Percentiles rank a stretch among this genome's conserved stretches.
Evolutionary conservation across 2,329 filamentous ascomycete genomes (phyloP).

Genomic region (Teratosphaeria pseudoeucalypti): DNA sequence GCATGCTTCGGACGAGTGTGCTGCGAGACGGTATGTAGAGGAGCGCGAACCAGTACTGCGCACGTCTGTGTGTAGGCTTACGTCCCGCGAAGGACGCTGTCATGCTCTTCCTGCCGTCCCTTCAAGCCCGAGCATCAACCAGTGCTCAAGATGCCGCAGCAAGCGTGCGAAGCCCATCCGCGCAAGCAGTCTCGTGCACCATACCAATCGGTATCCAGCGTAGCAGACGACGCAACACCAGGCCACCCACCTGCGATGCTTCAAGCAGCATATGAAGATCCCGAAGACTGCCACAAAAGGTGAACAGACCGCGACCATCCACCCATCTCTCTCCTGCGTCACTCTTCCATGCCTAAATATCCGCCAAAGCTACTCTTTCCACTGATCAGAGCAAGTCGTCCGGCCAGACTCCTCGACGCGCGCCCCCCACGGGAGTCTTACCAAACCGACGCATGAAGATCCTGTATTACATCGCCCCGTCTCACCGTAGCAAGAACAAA

Average conservation of each 20-base stretch:
- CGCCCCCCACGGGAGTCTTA: slow-evolving; percentile 66
- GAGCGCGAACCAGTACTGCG: slow-evolving; percentile 20
- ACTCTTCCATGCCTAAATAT: slow-evolving; percentile 19
- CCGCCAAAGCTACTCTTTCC: slow-evolving; percentile 44
- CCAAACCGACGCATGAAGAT: slow-evolving; percentile 64
- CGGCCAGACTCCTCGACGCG: slow-evolving; percentile 69
- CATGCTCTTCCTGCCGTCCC: slow-evolving; percentile 27
- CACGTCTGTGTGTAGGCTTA: slow-evolving; percentile 37
- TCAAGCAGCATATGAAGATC: slow-evolving; percentile 27
- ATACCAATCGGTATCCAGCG: slow-evolving; percentile 23
- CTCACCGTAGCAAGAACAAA: neutral
- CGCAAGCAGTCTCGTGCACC: slow-evolving; percentile 13
- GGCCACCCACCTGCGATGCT: slow-evolving; percentile 6
- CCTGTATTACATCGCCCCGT: slow-evolving; percentile 26
- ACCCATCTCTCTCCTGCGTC: slow-evolving; percentile 38
- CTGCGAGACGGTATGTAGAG: slow-evolving; percentile 20
- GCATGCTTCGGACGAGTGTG: slow-evolving; percentile 51
- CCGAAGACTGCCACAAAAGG: slow-evolving; percentile 40
- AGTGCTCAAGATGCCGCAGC: neutral
- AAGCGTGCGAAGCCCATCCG: slow-evolving; percentile 1
- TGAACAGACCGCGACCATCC: slow-evolving; percentile 38
- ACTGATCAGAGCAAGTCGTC: slow-evolving; percentile 52
- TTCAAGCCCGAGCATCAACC: slow-evolving; percentile 4
- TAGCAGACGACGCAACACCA: slow-evolving; percentile 21
- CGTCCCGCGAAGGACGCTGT: slow-evolving; percentile 15